Base-by-base conservation (phyloP, 805 yeast species). In the Yueomyces sinensis region DNA sequence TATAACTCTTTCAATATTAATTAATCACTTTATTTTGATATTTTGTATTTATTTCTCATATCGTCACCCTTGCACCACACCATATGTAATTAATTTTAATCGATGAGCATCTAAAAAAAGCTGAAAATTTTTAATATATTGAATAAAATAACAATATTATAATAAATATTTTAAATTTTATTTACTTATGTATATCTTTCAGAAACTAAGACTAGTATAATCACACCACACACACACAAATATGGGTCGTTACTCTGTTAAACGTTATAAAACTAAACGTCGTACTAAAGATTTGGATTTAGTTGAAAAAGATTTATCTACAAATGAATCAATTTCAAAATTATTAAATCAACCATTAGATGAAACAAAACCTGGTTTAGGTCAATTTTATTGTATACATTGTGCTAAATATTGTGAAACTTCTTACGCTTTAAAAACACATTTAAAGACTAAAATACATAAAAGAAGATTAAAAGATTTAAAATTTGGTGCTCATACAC, bases 371-470 rank as follows among this genome's bases (percentile, higher is more conserved):
- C 87, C 96, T 1, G 99, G 99, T 1, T 62, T 91, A 44, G 99
- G 95, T 13, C 97, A 91, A 59, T 79, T 73, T 58, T 91, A 83
- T 58, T 91, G 97, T 59, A 68, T 91, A 35, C 94, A 86, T 43
- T 91, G 99, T 66, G 93, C 94, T 32, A 82, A 79, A 54, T 84
- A 91, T 58, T 84, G 75, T 50, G 95, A 87, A 54, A 76, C 77
- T 37, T 84, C 80, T 31, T 55, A 59, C 23, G 80, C 94, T 6
- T 65, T 82, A 36, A 74, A 72, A 40, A 66, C 76, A 13, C 99
- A 91, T 61, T 60, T 69, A 41, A 72, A 74, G 46, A 67, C 80
- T 4, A 87, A 86, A 50, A 69, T 76, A 6, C 99, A 91, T 59
- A 87, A 81, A 56, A 72, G 97, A 58, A 68, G 95, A 52, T 79